Conservation (phyloP, 345 rosid genomes). For the Conringia planisiliqua region DNA sequence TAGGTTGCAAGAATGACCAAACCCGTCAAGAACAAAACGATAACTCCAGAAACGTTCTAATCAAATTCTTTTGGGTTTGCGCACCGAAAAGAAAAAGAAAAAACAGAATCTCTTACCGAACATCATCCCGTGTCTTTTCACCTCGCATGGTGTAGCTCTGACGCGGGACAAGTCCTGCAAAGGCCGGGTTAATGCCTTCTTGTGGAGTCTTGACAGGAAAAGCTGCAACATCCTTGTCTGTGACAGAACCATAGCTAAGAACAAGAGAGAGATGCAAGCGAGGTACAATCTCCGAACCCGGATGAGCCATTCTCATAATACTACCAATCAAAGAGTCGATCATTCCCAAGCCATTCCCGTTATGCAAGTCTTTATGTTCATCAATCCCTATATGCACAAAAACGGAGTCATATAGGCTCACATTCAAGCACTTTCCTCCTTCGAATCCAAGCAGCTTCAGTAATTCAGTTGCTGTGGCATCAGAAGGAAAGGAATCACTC, state of each 20-base stretch:
- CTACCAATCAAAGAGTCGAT: conserved; percentile 54
- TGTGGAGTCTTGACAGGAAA: conserved; percentile 41
- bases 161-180: conserved; percentile 51
- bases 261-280: conserved; percentile 74
- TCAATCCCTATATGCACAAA: conserved; percentile 60
- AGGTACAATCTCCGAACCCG: conserved; percentile 52
- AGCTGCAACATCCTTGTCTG: conserved; percentile 35
- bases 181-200: conserved; percentile 33
- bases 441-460: conserved; percentile 68
- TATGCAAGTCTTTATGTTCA: conserved; percentile 29
- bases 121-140: conserved; percentile 56
- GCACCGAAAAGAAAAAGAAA: not conserved
- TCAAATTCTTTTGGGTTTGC: not conserved
- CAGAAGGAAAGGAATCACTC: conserved; percentile 27
- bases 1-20: conserved; percentile 25
- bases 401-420: conserved; percentile 58
- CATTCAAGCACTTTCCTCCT: conserved; percentile 48
- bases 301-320: conserved; percentile 46
- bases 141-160: conserved; percentile 89
- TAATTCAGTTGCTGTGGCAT: conserved; percentile 37
- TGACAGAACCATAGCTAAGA: conserved; percentile 62
- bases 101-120: conserved; percentile 48
- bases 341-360: conserved; percentile 29
- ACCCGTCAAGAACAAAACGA: not conserved
- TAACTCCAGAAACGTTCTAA: not conserved